Base-by-base conservation (phyloP, 192 early-diverging fungal species). In the Coemansia biformis region DNA sequence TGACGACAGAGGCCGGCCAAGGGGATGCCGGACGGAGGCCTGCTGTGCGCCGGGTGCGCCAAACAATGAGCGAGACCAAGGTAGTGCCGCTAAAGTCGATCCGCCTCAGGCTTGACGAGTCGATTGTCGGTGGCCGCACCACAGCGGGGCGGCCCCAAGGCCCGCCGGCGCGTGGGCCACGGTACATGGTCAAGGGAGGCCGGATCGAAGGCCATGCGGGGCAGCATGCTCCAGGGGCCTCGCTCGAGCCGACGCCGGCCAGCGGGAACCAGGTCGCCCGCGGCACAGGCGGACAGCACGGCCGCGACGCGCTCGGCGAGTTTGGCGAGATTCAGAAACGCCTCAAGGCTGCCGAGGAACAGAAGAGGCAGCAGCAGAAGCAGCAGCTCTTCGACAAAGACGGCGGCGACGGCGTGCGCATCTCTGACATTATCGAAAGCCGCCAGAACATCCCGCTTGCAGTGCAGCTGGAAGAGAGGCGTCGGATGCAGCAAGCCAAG, bases 401-500 rank as follows among this genome's bases (percentile, higher is more conserved):
- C 10, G 63, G 48, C 3, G 50, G 48, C 18, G 70, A 74, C 43
- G 43, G 59, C 14, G 46, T 74, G 31, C 59, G 70, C 12, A 74
- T 74, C 24, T 48, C 54, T 12, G 63, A 61, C 16, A 61, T 74
- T 28, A 55, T 74, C n/a, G 54, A 74, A 48, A 66, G 46, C 12
- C 57, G 63, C 1, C 54, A 74, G 43, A 59, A 66, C 34, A 43
- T 58, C 21, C 58, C 70, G 10, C 54, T 74, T 1, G 70, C 63
- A 0, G 35, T 58, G n/a, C 70, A 74, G 39, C 34, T 74, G 14
- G 62, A 74, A 18, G 63, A 74, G 31, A 39, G 48, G 17, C 57
- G 63, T 17, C 54, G 38, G 11, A 40, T 74, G 61, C 70, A 74
- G 39, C 13, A 49, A 14, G 70, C 70, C 17, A 74, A 74, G 59